Base-by-base conservation (phyloP, 2,329 filamentous ascomycete genomes). In the Xylaria sp. region DNA sequence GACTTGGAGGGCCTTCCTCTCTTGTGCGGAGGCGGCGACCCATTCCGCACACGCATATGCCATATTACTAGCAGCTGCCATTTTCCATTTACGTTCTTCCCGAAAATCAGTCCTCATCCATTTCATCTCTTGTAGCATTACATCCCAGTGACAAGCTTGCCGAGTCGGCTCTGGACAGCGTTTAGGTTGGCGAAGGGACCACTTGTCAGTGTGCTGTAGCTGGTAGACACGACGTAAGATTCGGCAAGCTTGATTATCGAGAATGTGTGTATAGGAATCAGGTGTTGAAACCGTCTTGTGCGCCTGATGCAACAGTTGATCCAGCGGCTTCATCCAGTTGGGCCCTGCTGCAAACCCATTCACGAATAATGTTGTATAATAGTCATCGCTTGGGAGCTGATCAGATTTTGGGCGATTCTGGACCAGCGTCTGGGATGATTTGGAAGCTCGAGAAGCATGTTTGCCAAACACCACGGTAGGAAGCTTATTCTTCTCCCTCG, bases 91-190 rank as follows among this genome's bases (percentile, higher is more conserved):
- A 49, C 94, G 86, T 79, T 98, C 96, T 80, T 98, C 93, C 61
- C 92, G 88, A 77, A 98, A 98, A 80, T 99, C 96, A 1, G 94
- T 98, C 60, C 94, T 89, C 93, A 99, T 97, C 95, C 95, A 98
- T 79, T 94, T 97, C 88, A 95, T 93, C 82, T 99, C 94, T 74
- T 94, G 88, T 39, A 99, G 83, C 64, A 98, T 80, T 62, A 95
- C 87, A 81, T 99, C 96, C 88, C 91, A 93, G 74, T 98, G 95
- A 1, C 91, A 90, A 0, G 89, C 86, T 20, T 91, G 91, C 46
- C 94, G 89, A 3, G 88, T 86, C 4, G 95, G 94, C 79, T 99
- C 96, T 1, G 90, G 86, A 48, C 90, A 92, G 66, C 94, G 91
- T 77, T 97, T 93, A 52, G 94, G 90, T 77, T 99, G 96, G 62